Evolutionary conservation across 805 yeast species (phyloP).

Genomic region (Sporopachydermia quercuum): DNA sequence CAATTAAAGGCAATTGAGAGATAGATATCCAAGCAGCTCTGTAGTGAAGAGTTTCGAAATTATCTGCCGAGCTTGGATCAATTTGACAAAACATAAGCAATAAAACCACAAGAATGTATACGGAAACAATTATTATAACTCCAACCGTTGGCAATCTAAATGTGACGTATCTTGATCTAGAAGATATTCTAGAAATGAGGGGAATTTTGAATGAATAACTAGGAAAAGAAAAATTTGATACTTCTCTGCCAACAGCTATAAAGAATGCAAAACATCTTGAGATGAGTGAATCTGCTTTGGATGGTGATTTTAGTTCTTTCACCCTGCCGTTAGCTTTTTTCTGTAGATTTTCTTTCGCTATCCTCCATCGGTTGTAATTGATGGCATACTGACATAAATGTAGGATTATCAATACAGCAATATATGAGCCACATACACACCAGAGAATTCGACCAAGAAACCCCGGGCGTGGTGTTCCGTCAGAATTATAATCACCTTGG

Average conservation of each 20-base stretch:
- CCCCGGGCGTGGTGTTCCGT: conserved; percentile 14
- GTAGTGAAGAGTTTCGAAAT: conserved; percentile 12
- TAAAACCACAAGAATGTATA: conserved; percentile 10
- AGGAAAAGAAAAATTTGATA: conserved; percentile 1
- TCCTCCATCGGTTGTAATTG: conserved; percentile 3
- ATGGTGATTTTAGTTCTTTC: background rate
- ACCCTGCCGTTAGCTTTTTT: conserved; percentile 5
- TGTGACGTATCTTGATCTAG: too few species aligned
- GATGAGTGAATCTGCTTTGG: background rate
- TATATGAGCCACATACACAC: conserved; percentile 11
- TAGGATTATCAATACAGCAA: conserved; percentile 7
- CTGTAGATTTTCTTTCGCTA: conserved; percentile 3
- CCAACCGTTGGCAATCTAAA: background rate
- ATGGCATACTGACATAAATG: conserved; percentile 3
- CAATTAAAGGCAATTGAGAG: conserved; percentile 14
- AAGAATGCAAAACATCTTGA: background rate
- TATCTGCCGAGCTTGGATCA: conserved; percentile 4
- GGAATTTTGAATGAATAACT: background rate
- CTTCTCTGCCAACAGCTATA: background rate
- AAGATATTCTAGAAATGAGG: too few species aligned
- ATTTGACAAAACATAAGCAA: conserved; percentile 10
- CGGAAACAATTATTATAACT: background rate
- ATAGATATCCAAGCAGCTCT: conserved; percentile 15
- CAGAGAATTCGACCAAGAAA: conserved; percentile 13
- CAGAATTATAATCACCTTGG: conserved; percentile 9